A percentile compares a stretch with the other conserved stretches of the same genome.
phyloP scores from a whole-genome alignment of 345 rosid genomes.

The Dipteronia dyeriana region DNA sequence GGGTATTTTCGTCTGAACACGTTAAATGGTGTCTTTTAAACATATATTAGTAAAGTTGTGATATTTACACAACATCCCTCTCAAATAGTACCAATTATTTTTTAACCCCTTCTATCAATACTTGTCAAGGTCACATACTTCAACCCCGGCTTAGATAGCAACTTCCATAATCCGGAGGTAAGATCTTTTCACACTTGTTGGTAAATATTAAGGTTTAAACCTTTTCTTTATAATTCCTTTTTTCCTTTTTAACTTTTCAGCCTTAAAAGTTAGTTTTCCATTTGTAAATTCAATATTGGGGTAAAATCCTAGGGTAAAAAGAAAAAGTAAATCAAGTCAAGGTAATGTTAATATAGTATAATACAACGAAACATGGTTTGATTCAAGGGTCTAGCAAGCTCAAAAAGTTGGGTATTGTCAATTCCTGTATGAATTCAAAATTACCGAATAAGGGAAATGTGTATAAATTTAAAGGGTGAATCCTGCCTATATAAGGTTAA shows the following conservation, averaged over 20 bases:
- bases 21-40: no score
- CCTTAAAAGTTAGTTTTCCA: neutral
- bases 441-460: neutral
- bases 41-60: no score
- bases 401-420: conserved; percentile 3
- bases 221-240: no score
- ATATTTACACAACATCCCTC: no score
- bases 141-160: no score
- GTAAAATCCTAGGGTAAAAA: neutral
- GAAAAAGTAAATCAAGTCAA: neutral
- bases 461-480: neutral
- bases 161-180: no score
- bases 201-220: no score
- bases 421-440: neutral
- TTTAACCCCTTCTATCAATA: no score
- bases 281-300: neutral
- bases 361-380: neutral
- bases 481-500: neutral
- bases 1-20: no score
- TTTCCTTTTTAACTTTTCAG: no score
- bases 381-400: neutral
- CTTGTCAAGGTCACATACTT: no score
- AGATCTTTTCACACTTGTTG: neutral
- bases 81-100: no score
- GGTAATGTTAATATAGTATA: neutral